phyloP scores from a whole-genome alignment of 192 early-diverging fungal genomes.

The Coemansia sp. region DNA sequence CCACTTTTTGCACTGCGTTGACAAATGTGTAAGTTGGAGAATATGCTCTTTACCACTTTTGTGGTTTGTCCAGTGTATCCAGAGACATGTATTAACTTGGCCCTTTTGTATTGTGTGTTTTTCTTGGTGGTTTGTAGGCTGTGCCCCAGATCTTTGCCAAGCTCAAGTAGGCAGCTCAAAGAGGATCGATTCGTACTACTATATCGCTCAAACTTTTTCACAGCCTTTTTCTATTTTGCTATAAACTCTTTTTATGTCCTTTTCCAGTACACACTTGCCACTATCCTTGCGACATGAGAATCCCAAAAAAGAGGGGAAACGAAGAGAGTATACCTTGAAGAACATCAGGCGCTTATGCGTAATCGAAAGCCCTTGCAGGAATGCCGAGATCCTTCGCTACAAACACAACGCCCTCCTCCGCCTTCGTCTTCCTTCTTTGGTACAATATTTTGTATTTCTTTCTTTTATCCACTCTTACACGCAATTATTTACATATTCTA shows the following conservation, averaged over 20 bases:
- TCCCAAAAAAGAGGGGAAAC: neutral
- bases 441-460: slow-evolving; percentile 9
- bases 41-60: neutral
- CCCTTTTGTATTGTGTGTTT: neutral
- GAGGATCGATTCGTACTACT: neutral
- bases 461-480: neutral
- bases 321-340: neutral
- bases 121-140: slow-evolving; percentile 41
- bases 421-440: neutral
- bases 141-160: slow-evolving; percentile 64
- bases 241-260: neutral
- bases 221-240: neutral
- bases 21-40: slow-evolving; percentile 71
- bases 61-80: neutral
- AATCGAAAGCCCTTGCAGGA: neutral
- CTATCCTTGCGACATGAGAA: neutral
- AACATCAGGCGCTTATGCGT: slow-evolving; percentile 8
- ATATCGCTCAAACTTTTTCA: neutral
- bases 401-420: neutral
- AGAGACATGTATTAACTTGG: neutral
- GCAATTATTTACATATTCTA: neutral
- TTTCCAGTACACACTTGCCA: neutral
- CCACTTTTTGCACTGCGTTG: slow-evolving; percentile 81
- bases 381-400: slow-evolving; percentile 1
- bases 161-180: slow-evolving; percentile 52